These are phyloP conservation scores for Clarkia xantiana DNA, from an alignment of 345 rosid species.

Conservation along the genomic window DNA sequence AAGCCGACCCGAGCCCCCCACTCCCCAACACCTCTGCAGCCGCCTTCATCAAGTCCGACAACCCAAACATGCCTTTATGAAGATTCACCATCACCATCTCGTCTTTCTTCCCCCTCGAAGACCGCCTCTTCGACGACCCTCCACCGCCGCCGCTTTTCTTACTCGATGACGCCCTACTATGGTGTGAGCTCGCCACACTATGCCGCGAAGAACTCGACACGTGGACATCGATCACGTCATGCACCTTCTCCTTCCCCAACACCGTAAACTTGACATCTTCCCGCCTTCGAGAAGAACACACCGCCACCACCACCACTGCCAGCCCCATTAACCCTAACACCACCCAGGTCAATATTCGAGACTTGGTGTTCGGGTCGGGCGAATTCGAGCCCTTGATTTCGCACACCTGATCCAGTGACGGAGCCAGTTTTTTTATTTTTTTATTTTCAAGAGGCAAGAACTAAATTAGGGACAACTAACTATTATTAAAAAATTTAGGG, in stretches of 20 bases:
- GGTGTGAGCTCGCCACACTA: slow-evolving; percentile 17
- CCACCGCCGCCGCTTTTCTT: slow-evolving; percentile 11
- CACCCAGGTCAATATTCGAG: slow-evolving; percentile 5
- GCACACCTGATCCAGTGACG: slow-evolving; percentile 25
- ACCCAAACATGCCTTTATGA: slow-evolving; percentile 49
- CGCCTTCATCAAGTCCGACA: slow-evolving; percentile 81
- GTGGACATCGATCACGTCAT: slow-evolving; percentile 22
- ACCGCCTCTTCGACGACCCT: slow-evolving; percentile 20
- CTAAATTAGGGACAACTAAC: too few relatives aligned
- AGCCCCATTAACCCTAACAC: slow-evolving; percentile 7
- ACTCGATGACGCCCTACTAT: slow-evolving; percentile 17
- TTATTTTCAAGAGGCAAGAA: too few relatives aligned
- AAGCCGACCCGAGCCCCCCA: slow-evolving; percentile 80
- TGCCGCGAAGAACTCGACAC: background rate
- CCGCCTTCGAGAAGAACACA: slow-evolving; percentile 10
- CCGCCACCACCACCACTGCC: slow-evolving; percentile 15
- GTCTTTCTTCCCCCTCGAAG: slow-evolving; percentile 7
- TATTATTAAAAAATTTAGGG: too few relatives aligned
- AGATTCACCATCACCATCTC: slow-evolving; percentile 43
- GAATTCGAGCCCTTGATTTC: too few relatives aligned
- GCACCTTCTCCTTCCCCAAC: slow-evolving; percentile 30
- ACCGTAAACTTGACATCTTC: slow-evolving; percentile 25
- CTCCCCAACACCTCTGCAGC: slow-evolving; percentile 82
- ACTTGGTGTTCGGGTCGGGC: background rate
- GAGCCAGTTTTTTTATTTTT: too few relatives aligned